These are phyloP conservation scores for Cystobasidium pallidum DNA, from an alignment of 1,284 basidiomycete species.

Conservation along the genomic window DNA sequence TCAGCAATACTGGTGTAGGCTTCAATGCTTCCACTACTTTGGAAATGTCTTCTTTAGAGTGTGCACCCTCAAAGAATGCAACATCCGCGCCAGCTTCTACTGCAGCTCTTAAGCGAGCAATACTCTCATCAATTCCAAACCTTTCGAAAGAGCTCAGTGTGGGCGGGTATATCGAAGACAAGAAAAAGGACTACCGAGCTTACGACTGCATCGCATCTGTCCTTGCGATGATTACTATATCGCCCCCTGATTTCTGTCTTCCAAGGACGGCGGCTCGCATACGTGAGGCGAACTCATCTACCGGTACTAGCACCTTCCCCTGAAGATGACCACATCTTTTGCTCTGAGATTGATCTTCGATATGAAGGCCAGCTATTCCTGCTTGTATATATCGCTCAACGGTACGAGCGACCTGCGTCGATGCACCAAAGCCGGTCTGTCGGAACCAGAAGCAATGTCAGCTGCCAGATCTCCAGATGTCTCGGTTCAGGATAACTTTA, in stretches of 20 bases:
- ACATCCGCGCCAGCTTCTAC: slow-evolving; percentile 76
- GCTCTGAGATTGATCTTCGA: slow-evolving; percentile 80
- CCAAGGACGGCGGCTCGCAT: slow-evolving; percentile 76
- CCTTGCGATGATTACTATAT: slow-evolving; percentile 77
- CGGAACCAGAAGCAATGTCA: too few species aligned
- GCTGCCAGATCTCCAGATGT: too few species aligned
- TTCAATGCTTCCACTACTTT: slow-evolving; percentile 68
- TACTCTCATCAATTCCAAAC: slow-evolving; percentile 76
- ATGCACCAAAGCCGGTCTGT: slow-evolving; percentile 76
- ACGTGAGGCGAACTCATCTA: slow-evolving; percentile 72
- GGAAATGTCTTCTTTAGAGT: slow-evolving; percentile 65
- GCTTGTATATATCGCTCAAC: slow-evolving; percentile 71
- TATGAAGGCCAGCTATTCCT: slow-evolving; percentile 75
- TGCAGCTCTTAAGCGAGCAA: slow-evolving; percentile 70
- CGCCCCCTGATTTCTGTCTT: slow-evolving; percentile 69
- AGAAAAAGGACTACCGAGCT: too few species aligned
- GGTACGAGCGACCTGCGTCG: slow-evolving; percentile 74
- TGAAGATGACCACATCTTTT: slow-evolving; percentile 80
- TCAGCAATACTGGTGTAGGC: slow-evolving; percentile 73
- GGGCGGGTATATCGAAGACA: too few species aligned
- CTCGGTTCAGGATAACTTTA: too few species aligned
- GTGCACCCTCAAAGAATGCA: slow-evolving; percentile 81
- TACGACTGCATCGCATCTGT: slow-evolving; percentile 62
- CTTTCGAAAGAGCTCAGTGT: too few species aligned
- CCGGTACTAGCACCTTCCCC: slow-evolving; percentile 77